phyloP scores from a whole-genome alignment of 345 rosid genomes.

The Schrenkiella parvula region DNA sequence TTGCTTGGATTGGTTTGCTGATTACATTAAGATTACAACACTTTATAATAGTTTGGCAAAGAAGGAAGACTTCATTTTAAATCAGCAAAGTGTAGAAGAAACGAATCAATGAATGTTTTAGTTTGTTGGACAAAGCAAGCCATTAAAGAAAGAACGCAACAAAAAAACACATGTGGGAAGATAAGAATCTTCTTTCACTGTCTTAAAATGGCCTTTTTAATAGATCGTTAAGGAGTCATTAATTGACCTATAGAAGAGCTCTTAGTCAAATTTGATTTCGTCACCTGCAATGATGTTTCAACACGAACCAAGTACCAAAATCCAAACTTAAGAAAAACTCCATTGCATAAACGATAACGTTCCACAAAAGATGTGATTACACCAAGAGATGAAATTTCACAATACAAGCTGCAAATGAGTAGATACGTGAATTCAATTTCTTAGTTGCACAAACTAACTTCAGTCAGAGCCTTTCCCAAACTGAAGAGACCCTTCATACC shows the following conservation, averaged over 20 bases:
- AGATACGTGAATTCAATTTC: background rate
- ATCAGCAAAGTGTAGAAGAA: slow-evolving; percentile 7
- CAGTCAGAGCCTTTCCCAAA: slow-evolving; percentile 53
- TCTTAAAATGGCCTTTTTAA: background rate
- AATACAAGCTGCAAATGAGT: background rate
- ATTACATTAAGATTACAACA: background rate
- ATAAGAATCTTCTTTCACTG: background rate
- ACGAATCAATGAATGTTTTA: slow-evolving; percentile 17
- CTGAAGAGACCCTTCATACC: slow-evolving; percentile 77
- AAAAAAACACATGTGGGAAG: background rate
- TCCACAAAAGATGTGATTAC: background rate
- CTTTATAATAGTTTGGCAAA: background rate
- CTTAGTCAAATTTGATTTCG: background rate
- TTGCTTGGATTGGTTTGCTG: slow-evolving; percentile 2
- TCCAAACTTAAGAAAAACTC: background rate
- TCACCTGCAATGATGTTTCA: background rate
- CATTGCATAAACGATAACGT: background rate
- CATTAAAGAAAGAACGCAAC: background rate
- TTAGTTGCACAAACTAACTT: slow-evolving; percentile 7
- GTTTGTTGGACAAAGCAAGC: slow-evolving; percentile 25
- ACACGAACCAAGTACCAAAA: background rate
- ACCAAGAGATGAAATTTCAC: background rate
- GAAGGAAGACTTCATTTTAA: background rate
- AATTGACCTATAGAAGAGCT: background rate
- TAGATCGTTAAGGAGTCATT: background rate